Evolutionary conservation across 73 alveolate species (phyloP).

Genomic region (Paramecium octaurelia): DNA sequence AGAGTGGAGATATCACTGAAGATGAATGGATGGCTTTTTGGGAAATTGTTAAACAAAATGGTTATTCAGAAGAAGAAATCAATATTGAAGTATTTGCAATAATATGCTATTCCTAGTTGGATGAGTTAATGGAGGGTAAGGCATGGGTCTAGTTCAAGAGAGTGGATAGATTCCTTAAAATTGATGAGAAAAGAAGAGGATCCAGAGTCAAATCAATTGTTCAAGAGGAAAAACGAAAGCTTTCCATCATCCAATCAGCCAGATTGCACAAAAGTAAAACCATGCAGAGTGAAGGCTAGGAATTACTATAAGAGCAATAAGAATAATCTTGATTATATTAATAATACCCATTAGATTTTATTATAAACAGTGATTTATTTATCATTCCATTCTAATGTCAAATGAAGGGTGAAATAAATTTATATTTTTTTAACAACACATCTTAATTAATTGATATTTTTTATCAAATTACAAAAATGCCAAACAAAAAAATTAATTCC

Average conservation of each 20-base stretch:
- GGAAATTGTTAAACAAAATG: constrained; percentile 54
- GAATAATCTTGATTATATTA: constrained; percentile 11
- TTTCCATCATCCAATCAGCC: not conserved
- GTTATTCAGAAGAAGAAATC: constrained; percentile 61
- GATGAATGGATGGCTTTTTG: constrained; percentile 69
- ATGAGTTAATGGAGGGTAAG: constrained; percentile 54
- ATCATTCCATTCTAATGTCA: not conserved
- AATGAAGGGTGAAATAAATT: not conserved
- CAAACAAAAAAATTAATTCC: not conserved
- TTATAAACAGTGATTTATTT: not conserved
- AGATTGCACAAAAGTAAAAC: not conserved
- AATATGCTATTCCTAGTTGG: not conserved
- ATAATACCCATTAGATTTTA: not conserved
- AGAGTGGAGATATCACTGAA: constrained; percentile 61
- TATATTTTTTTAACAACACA: not conserved
- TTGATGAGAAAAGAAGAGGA: constrained; percentile 45
- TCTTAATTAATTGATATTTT: not conserved
- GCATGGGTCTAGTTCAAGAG: constrained; percentile 62
- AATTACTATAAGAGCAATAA: not conserved
- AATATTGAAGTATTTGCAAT: constrained; percentile 33
- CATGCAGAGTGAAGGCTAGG: constrained; percentile 21
- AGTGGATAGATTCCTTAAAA: constrained; percentile 57
- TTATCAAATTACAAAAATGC: not conserved
- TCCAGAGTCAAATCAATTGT: constrained; percentile 38
- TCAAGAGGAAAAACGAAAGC: constrained; percentile 45